These are phyloP conservation scores for Ilyonectria mors-panacis DNA, from an alignment of 2,329 filamentous ascomycete species.

Conservation along the genomic window DNA sequence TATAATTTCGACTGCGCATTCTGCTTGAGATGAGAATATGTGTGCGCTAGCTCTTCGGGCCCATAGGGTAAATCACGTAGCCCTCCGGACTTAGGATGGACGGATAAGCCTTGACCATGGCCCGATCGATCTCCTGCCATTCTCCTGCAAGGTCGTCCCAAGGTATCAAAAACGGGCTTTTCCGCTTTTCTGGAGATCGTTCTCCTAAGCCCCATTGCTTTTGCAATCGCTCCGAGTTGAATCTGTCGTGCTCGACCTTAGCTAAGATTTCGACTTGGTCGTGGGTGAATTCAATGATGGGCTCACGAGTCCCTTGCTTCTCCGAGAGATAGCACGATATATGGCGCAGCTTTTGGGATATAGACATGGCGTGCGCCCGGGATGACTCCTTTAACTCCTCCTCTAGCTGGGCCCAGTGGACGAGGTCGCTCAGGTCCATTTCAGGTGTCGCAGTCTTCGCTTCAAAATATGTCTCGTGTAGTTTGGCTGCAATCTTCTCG, in stretches of 20 bases:
- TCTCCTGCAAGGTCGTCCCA: not conserved
- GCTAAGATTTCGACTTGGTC: conserved; percentile 3
- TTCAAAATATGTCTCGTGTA: conserved; percentile 5
- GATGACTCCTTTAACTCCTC: conserved; percentile 8
- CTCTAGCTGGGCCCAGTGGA: not conserved
- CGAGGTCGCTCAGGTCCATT: not conserved
- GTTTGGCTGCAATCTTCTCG: not conserved
- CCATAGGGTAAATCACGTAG: conserved; percentile 6
- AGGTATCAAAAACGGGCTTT: conserved; percentile 8
- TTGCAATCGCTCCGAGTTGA: conserved; percentile 5
- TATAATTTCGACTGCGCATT: too few species aligned
- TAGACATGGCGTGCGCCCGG: conserved; percentile 1
- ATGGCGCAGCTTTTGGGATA: conserved; percentile 2
- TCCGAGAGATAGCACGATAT: conserved; percentile 7
- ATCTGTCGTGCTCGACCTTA: conserved; percentile 5
- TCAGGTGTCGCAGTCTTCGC: not conserved
- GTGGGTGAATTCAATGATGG: not conserved
- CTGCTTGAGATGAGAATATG: too few species aligned
- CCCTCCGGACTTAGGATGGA: not conserved
- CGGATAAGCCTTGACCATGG: conserved; percentile 5
- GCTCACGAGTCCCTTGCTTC: conserved; percentile 4
- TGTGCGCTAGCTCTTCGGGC: not conserved
- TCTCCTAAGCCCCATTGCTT: conserved; percentile 1
- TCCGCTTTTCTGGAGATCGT: not conserved
- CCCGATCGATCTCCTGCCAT: conserved; percentile 8